Base-by-base conservation (phyloP, 1,139 yeast genomes). In the Nakaseomyces uthaithaninus region DNA sequence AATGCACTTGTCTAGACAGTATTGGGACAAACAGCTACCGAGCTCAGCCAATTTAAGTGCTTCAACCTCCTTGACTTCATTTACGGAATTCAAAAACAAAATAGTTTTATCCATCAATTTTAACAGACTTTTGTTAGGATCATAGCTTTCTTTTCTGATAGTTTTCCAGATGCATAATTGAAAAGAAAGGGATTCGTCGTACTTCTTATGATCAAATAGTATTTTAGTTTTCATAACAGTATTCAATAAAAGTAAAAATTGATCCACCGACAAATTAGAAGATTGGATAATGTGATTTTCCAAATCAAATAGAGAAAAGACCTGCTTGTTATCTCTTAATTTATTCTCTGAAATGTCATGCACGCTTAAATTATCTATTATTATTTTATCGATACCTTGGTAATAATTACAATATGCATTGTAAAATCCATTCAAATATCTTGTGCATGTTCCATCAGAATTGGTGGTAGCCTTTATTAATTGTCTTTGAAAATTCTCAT, bases 401-500 rank as follows among this genome's bases (percentile, higher is more conserved):
- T 46, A 38, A 30, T 41, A 33, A 16, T 39, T 40, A 2, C 53
- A 47, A 33, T 49, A 49, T 6, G 39, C 37, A 27, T 45, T 17
- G 34, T 51, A 52, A 35, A 36, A 49, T 14, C 49, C 42, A 35
- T 45, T 43, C 7, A 50, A 31, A 33, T 26, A 43, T 12, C 12
- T 11, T 14, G 34, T 27, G n/a, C 8, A 18, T 28, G 18, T 37
- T n/a, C 23, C 26, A 19, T 20, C 10, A 20, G 19, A 22, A 15
- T 25, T 27, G 11, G 14, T 14, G 9, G 42, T 37, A 6, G 16
- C 10, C 20, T 33, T 23, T 33, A 8, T 24, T 17, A 58, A 34
- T 31, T 55, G 60, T 16, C 35, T 42, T 30, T 47, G 44, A 35
- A 55, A 59, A n/a, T 39, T 28, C 2, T 25, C 39, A 2, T 33